These are phyloP conservation scores for Dittrichia graveolens DNA, from an alignment of 129 eudicot species.

Conservation along the genomic window DNA sequence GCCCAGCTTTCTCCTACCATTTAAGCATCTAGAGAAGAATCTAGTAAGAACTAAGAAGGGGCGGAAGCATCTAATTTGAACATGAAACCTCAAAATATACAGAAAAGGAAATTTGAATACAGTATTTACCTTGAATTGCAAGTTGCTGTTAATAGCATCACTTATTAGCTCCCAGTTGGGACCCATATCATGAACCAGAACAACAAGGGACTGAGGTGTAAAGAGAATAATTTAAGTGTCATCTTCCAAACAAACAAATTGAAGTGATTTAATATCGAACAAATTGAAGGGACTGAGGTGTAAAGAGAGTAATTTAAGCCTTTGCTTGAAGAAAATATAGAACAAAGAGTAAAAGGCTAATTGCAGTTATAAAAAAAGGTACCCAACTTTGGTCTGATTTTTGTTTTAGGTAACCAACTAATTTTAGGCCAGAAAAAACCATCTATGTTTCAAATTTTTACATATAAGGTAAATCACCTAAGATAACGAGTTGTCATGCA, in stretches of 20 bases:
- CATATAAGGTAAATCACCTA: no score
- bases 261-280: no score
- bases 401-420: no score
- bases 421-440: no score
- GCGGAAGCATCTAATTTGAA: not conserved
- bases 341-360: no score
- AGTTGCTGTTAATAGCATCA: slow-evolving; percentile 79
- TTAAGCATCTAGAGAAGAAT: slow-evolving; percentile 1
- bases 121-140: slow-evolving; percentile 69
- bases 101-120: not conserved
- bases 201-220: slow-evolving; percentile 76
- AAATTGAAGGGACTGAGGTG: slow-evolving; percentile 74
- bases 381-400: no score
- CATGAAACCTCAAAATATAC: not conserved
- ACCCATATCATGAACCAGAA: slow-evolving; percentile 92
- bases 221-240: slow-evolving; percentile 19
- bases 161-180: slow-evolving; percentile 97
- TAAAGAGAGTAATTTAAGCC: slow-evolving; percentile 19
- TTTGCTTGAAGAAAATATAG: no score
- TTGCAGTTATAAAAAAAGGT: no score
- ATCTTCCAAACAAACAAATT: slow-evolving; percentile 24
- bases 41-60: not conserved
- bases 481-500: no score
- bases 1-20: not conserved
- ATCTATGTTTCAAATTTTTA: no score